Conservation (phyloP, 2,329 filamentous ascomycete genomes). For the Nectriaceae sp. region DNA sequence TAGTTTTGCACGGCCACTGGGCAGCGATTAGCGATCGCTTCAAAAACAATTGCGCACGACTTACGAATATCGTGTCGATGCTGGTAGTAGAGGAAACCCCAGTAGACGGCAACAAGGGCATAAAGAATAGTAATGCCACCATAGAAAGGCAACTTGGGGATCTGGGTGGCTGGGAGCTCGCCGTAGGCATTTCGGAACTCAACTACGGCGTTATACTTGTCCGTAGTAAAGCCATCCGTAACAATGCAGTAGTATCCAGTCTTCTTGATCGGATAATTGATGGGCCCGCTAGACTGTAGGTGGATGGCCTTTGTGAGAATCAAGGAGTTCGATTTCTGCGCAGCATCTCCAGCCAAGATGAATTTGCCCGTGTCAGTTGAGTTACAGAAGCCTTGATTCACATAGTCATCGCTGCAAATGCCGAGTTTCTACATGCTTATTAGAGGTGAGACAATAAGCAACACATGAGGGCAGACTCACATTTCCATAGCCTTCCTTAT, state of each 20-base stretch:
- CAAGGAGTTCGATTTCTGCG: conserved; percentile 66
- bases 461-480: conserved; percentile 41
- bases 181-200: conserved; percentile 97
- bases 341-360: conserved; percentile 76
- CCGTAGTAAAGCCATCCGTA: conserved; percentile 68
- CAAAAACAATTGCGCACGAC: conserved; percentile 28
- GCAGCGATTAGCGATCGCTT: conserved; percentile 8
- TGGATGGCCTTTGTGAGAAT: conserved; percentile 83
- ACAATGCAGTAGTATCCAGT: conserved; percentile 97
- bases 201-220: conserved; percentile 76
- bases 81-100: conserved; percentile 94
- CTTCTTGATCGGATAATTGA: conserved; percentile 83
- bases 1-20: conserved; percentile 95
- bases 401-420: conserved; percentile 75
- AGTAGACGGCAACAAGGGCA: conserved; percentile 78
- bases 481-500: conserved; percentile 53
- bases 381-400: conserved; percentile 72
- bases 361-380: conserved; percentile 80
- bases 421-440: conserved; percentile 36
- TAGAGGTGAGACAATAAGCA: conserved; percentile 2
- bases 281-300: conserved; percentile 70
- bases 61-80: conserved; percentile 86
- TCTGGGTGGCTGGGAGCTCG: conserved; percentile 92
- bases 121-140: conserved; percentile 93
- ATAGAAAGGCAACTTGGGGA: conserved; percentile 96